Evolutionary conservation across 805 yeast species (phyloP), one percentile per base, ranked within the genome.

Genomic region (Candida takata): DNA sequence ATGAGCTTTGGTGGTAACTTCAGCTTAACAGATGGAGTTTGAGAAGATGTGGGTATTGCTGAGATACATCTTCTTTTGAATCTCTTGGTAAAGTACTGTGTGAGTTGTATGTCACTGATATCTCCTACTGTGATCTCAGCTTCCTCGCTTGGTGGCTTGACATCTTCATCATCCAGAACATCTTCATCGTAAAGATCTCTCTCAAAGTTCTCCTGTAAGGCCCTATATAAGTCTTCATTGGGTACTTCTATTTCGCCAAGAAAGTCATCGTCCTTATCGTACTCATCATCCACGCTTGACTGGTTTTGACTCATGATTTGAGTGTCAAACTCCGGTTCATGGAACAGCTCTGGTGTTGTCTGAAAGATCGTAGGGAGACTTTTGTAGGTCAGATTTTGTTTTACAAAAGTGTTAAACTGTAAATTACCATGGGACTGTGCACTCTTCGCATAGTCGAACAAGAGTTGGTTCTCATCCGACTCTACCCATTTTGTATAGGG

Each of bases 401-500:
- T 40, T 1, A 58, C 24, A 27, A 60, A 56, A 4, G 37, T 42
- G 0, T 45, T 39, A 17, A 47, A 45, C 4, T 44, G 37, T 3
- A 44, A 11, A 4, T 33, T 32, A 1, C 27, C 14, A 2, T 30
- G 40, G 10, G 47, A 16, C 28, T 45, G 36, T 33, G 51, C 30
- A 3, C 38, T 37, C 27, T 51, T 54, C 8, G 52, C 54, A 25
- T 57, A 60, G 1, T 57, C 45, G 16, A 67, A 59, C 37, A 65
- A 40, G 3, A 48, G 39, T 11, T 54, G 35, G 25, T 66, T 53
- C 15, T 66, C 70, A 0, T 55, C 58, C 8, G 62, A 55, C 13
- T 66, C 72, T 13, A 60, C 59, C 79, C 79, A 74, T 3, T 49
- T 27, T 1, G 51, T 48, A 2, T 41, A 31, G 1, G 41, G 39